These are phyloP conservation scores for Hymenoscyphus fraxineus DNA, from an alignment of 2,329 filamentous ascomycete species.

Conservation along the genomic window DNA sequence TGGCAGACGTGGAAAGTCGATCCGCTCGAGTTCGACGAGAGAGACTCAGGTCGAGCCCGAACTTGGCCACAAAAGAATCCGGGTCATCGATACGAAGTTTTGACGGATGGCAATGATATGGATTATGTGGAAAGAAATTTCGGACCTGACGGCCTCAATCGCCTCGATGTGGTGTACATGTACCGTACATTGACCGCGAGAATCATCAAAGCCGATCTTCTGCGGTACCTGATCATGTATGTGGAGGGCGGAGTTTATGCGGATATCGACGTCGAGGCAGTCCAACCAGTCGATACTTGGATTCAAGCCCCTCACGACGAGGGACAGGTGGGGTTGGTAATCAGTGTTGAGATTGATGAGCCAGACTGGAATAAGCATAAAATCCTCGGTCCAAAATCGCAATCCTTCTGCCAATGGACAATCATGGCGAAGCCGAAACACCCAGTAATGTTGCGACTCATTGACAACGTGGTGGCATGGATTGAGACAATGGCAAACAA, in stretches of 20 bases:
- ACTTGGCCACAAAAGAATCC: constrained; percentile 67
- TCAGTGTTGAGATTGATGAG: constrained; percentile 67
- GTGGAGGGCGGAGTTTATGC: constrained; percentile 50
- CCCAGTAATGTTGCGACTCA: constrained; percentile 62
- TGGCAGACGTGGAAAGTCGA: constrained; percentile 77
- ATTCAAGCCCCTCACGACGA: constrained; percentile 58
- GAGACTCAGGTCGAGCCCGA: constrained; percentile 56
- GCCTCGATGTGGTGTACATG: constrained; percentile 60
- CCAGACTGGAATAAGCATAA: constrained; percentile 59
- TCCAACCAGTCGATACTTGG: constrained; percentile 50
- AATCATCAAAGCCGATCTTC: constrained; percentile 64
- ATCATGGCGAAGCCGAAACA: constrained; percentile 65
- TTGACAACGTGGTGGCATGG: constrained; percentile 66
- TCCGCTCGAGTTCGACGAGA: constrained; percentile 61
- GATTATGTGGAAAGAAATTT: constrained; percentile 66
- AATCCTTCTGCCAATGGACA: constrained; percentile 70
- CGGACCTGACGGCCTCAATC: constrained; percentile 43
- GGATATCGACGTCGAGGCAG: constrained; percentile 55
- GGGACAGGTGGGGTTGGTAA: constrained; percentile 61
- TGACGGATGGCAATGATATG: constrained; percentile 63
- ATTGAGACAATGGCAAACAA: constrained; percentile 53
- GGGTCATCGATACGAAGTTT: constrained; percentile 45
- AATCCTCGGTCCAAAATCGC: constrained; percentile 62
- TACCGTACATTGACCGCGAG: constrained; percentile 58
- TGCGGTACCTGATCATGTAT: constrained; percentile 66